A percentile compares a stretch with the other conserved stretches of the same genome.
Evolutionary conservation across 1,284 basidiomycete species (phyloP).

Genomic region (Phellinidium pouzarii): DNA sequence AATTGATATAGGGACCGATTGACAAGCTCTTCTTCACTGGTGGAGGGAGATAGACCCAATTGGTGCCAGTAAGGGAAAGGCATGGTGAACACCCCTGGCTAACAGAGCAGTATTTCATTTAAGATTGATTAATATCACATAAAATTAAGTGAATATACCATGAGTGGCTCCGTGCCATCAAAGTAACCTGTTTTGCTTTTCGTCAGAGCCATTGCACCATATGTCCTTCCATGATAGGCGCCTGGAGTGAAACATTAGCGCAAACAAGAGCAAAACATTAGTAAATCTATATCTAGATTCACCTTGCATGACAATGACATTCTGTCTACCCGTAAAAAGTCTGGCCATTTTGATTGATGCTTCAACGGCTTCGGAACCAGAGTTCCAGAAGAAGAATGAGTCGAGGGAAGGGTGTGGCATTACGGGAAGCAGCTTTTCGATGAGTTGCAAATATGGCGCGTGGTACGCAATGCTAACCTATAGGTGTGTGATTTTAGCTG

Average conservation of each 20-base stretch:
- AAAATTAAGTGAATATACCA: slow-evolving; percentile 42
- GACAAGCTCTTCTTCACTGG: slow-evolving; percentile 62
- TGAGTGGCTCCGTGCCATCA: slow-evolving; percentile 71
- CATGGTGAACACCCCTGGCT: slow-evolving; percentile 80
- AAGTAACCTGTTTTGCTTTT: slow-evolving; percentile 89
- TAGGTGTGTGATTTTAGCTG: slow-evolving; percentile 3
- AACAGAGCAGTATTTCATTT: slow-evolving; percentile 13
- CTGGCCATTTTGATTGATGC: slow-evolving; percentile 80
- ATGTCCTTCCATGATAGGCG: slow-evolving; percentile 83
- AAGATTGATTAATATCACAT: slow-evolving; percentile 3
- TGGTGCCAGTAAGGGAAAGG: slow-evolving; percentile 96
- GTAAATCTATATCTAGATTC: neutral
- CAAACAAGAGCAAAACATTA: too few species aligned
- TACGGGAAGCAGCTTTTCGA: slow-evolving; percentile 70
- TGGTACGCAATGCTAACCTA: slow-evolving; percentile 79
- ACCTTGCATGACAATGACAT: slow-evolving; percentile 89
- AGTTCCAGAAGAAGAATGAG: slow-evolving; percentile 96
- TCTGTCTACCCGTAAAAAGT: slow-evolving; percentile 69
- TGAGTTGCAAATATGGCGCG: slow-evolving; percentile 69
- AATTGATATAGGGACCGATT: slow-evolving; percentile 75
- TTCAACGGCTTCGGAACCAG: slow-evolving; percentile 87
- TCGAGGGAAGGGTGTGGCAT: slow-evolving; percentile 86
- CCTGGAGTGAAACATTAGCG: slow-evolving; percentile 39
- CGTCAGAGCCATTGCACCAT: slow-evolving; percentile 83
- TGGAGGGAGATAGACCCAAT: slow-evolving; percentile 55